Conservation (phyloP, 257 asterid genomes). For the Gentiana straminea region DNA sequence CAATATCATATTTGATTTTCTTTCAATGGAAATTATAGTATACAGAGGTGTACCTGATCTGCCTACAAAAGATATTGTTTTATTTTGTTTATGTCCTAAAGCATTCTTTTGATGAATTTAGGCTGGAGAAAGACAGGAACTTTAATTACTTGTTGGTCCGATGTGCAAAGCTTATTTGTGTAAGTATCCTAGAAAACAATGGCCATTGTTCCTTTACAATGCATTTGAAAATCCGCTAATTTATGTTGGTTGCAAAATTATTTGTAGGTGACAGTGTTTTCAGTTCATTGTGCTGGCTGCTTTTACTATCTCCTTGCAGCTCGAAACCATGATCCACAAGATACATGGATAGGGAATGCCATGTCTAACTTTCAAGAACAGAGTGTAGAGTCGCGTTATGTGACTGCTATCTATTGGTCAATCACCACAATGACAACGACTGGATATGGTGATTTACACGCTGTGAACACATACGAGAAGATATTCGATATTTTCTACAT, state of each 20-base stretch:
- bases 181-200: slow-evolving; percentile 26
- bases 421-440: slow-evolving; percentile 53
- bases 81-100: not conserved
- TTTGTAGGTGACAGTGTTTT: slow-evolving; percentile 59
- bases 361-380: slow-evolving; percentile 14
- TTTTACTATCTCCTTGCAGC: slow-evolving; percentile 49
- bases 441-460: slow-evolving; percentile 74
- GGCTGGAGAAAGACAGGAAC: slow-evolving; percentile 71
- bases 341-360: slow-evolving; percentile 43
- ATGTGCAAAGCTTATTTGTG: slow-evolving; percentile 49
- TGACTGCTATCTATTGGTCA: slow-evolving; percentile 57
- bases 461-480: slow-evolving; percentile 51
- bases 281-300: slow-evolving; percentile 60
- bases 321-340: slow-evolving; percentile 24
- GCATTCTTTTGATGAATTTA: slow-evolving; percentile 19
- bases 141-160: slow-evolving; percentile 52
- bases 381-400: slow-evolving; percentile 32
- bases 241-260: slow-evolving; percentile 7
- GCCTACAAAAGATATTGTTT: not conserved
- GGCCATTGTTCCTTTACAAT: not conserved
- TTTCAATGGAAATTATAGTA: too few relatives aligned
- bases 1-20: too few relatives aligned
- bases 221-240: not conserved
- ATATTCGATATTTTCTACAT: slow-evolving; percentile 44
- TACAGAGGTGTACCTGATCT: not conserved